Evolutionary conservation across 2,329 filamentous ascomycete genomes (phyloP).

Genomic region (Penicillium palitans): DNA sequence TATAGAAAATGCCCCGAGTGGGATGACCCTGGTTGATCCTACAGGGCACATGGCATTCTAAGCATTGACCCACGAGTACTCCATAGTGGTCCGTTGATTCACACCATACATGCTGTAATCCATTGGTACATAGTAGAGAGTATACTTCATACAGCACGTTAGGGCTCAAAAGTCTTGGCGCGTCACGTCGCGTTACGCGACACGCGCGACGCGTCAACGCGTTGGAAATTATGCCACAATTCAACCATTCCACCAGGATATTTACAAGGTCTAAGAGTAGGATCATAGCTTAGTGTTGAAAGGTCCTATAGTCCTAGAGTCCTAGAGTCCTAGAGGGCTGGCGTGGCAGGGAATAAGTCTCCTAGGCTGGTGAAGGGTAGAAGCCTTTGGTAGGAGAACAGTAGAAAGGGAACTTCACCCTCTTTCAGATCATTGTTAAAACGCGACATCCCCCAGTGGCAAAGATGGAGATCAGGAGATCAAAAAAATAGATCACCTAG

Average conservation of each 20-base stretch:
- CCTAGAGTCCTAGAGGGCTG: constrained; percentile 12
- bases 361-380: constrained; percentile 16
- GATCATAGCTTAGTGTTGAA: not conserved
- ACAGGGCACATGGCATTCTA: constrained; percentile 7
- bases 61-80: constrained; percentile 8
- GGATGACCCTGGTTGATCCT: not conserved
- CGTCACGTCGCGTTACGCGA: not conserved
- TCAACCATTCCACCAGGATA: not conserved
- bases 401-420: constrained; percentile 2
- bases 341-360: constrained; percentile 13
- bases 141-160: not conserved
- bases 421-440: constrained; percentile 19
- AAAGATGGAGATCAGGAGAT: not conserved
- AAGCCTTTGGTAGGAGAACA: constrained; percentile 2
- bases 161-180: constrained; percentile 1
- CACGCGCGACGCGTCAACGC: constrained; percentile 3
- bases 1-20: constrained; percentile 10
- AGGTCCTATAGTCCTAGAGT: not conserved
- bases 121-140: not conserved
- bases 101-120: not conserved
- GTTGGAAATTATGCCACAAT: not conserved
- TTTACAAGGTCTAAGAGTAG: not conserved
- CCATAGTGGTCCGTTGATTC: not conserved
- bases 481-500: not conserved
- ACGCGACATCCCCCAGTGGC: constrained; percentile 7